Conservation (phyloP, 148 eudicot genomes). For the Rhododendron ferrugineum region DNA sequence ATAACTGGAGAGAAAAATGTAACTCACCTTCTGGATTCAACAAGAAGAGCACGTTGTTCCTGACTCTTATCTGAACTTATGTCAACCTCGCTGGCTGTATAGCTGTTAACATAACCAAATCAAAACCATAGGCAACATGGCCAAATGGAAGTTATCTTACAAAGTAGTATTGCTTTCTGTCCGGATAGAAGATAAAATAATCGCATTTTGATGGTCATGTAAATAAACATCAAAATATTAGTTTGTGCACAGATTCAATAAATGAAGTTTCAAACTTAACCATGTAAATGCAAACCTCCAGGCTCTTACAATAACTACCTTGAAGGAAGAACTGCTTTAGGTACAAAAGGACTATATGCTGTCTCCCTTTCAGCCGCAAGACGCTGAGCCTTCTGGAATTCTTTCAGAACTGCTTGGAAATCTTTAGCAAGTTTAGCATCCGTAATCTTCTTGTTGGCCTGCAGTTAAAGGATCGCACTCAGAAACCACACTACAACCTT, state of each 20-base stretch:
- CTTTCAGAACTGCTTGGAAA: constrained; percentile 32
- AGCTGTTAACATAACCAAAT: constrained; percentile 8
- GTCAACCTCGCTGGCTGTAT: constrained; percentile 10
- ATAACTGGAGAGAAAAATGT: neutral
- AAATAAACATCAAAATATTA: neutral
- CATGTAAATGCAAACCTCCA: neutral
- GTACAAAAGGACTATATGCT: constrained; percentile 27
- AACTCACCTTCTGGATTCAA: constrained; percentile 22
- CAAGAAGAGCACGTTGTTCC: constrained; percentile 19
- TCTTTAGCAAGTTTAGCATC: constrained; percentile 40
- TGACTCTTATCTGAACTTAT: constrained; percentile 4
- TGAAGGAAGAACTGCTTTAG: constrained; percentile 20
- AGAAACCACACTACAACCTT: neutral
- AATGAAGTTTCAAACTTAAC: neutral
- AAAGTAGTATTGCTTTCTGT: neutral
- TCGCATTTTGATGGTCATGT: constrained; percentile 10
- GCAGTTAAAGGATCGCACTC: neutral
- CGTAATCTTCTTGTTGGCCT: constrained; percentile 30
- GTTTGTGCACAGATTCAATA: neutral
- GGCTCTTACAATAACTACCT: constrained; percentile 15
- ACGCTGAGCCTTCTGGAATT: constrained; percentile 36
- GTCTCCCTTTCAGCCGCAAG: constrained; percentile 37
- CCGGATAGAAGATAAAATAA: neutral
- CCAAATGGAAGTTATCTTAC: neutral
- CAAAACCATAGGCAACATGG: neutral